Percentiles rank a stretch among this genome's conserved stretches.
These are phyloP conservation scores for Pythium phragmitis DNA, from an alignment of 352 stramenopile genomes.

Conservation along the genomic window DNA sequence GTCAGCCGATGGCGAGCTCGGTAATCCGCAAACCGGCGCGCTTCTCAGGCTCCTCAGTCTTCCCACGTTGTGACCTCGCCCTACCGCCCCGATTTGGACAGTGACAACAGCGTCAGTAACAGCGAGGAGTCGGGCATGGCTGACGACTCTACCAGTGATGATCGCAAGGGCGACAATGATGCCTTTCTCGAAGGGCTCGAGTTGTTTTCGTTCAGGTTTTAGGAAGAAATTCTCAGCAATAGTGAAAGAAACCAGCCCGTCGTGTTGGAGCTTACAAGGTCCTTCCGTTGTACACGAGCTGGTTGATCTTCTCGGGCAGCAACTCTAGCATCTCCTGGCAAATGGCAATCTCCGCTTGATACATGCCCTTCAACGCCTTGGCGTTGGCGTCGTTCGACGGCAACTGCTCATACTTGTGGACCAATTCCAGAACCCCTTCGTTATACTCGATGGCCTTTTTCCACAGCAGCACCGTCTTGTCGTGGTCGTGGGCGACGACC, in stretches of 20 bases:
- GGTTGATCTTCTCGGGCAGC: constrained; percentile 78
- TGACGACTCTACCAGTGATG: background rate
- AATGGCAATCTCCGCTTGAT: constrained; percentile 55
- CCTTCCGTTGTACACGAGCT: constrained; percentile 68
- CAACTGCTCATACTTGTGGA: constrained; percentile 37
- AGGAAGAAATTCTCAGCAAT: no score
- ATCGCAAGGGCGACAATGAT: constrained; percentile 1
- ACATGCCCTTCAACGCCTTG: constrained; percentile 32
- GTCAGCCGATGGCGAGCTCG: constrained; percentile 26
- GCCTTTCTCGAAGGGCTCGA: constrained; percentile 11
- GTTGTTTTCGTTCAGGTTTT: background rate
- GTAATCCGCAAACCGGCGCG: constrained; percentile 95
- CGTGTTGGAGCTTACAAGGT: constrained; percentile 27
- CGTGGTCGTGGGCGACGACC: constrained; percentile 34
- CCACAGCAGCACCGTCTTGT: constrained; percentile 62
- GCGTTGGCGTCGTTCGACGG: constrained; percentile 21
- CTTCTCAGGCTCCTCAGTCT: constrained; percentile 90
- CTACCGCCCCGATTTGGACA: constrained; percentile 34
- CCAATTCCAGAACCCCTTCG: constrained; percentile 41
- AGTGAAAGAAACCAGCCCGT: no score
- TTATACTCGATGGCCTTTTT: constrained; percentile 57
- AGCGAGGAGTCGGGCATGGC: background rate
- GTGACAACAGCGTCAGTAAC: background rate
- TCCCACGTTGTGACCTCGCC: constrained; percentile 92
- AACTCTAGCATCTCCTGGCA: constrained; percentile 62